phyloP scores from a whole-genome alignment of 371 early-diverging fungal species.

The Choanephora cucurbitarum region DNA sequence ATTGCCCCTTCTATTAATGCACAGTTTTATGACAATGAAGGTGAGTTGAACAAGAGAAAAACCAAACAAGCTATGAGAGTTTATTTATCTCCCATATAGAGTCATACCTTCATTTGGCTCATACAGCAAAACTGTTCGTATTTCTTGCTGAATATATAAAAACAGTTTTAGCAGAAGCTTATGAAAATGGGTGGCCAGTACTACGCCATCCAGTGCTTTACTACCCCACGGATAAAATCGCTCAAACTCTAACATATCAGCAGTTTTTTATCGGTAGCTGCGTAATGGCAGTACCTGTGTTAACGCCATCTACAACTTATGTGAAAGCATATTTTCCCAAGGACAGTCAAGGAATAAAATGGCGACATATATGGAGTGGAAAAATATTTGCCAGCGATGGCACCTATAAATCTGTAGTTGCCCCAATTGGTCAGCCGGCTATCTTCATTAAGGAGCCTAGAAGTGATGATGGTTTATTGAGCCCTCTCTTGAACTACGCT shows the following conservation, averaged over 20 bases:
- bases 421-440: slow-evolving; percentile 50
- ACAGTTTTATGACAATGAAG: slow-evolving; percentile 55
- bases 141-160: slow-evolving; percentile 39
- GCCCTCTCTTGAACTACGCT: slow-evolving; percentile 39
- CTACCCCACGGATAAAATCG: slow-evolving; percentile 45
- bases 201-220: slow-evolving; percentile 54
- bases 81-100: slow-evolving; percentile 23
- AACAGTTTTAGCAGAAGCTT: slow-evolving; percentile 43
- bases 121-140: slow-evolving; percentile 40
- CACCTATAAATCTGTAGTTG: slow-evolving; percentile 36
- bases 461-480: slow-evolving; percentile 39
- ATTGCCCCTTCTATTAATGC: slow-evolving; percentile 49
- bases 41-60: slow-evolving; percentile 26
- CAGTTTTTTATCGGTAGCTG: slow-evolving; percentile 41
- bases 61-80: neutral
- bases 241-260: slow-evolving; percentile 34
- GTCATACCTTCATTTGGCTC: slow-evolving; percentile 37
- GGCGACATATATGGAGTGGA: slow-evolving; percentile 54
- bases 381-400: slow-evolving; percentile 43
- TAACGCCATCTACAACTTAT: slow-evolving; percentile 37
- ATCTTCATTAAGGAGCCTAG: slow-evolving; percentile 50
- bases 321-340: slow-evolving; percentile 52
- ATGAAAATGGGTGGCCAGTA: slow-evolving; percentile 54
- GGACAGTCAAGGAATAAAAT: slow-evolving; percentile 26
- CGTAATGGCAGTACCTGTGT: slow-evolving; percentile 41